These are phyloP conservation scores for Lasiodiplodia sp. DNA, from an alignment of 2,329 filamentous ascomycete genomes.

Conservation along the genomic window DNA sequence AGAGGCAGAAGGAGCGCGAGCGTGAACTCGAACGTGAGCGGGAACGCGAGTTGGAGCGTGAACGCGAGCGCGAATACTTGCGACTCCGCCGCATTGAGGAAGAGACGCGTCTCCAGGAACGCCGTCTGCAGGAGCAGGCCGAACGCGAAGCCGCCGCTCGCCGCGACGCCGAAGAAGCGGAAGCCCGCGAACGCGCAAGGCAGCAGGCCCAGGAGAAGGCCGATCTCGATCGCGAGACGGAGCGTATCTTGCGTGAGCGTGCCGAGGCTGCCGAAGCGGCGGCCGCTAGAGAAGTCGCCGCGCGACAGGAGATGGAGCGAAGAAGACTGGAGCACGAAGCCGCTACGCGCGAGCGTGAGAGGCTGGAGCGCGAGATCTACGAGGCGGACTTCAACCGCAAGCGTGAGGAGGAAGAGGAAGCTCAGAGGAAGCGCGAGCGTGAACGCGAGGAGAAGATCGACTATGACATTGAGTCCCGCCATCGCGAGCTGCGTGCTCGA, in stretches of 20 bases:
- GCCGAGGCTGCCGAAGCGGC: constrained; percentile 31
- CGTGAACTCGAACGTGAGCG: constrained; percentile 36
- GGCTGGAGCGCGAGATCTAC: constrained; percentile 35
- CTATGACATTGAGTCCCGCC: constrained; percentile 35
- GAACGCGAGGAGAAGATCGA: constrained; percentile 41
- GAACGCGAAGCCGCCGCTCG: constrained; percentile 36
- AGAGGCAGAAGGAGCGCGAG: constrained; percentile 34
- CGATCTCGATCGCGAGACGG: constrained; percentile 40
- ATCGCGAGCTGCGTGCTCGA: constrained; percentile 44
- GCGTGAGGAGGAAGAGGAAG: constrained; percentile 34
- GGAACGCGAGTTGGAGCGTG: constrained; percentile 34
- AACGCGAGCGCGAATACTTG: constrained; percentile 6
- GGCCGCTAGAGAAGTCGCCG: constrained; percentile 36
- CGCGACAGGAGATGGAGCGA: constrained; percentile 38
- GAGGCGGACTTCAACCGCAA: constrained; percentile 20
- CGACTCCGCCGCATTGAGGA: constrained; percentile 28
- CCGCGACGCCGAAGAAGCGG: constrained; percentile 33
- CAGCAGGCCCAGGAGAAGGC: constrained; percentile 36
- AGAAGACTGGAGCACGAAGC: constrained; percentile 31
- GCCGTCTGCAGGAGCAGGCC: constrained; percentile 31
- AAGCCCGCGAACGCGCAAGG: constrained; percentile 35
- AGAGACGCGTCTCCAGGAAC: constrained; percentile 38
- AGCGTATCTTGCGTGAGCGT: constrained; percentile 42
- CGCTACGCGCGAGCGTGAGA: constrained; percentile 34
- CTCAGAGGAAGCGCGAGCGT: constrained; percentile 26